Base-by-base conservation (phyloP, 1,284 basidiomycete species). In the Naganishia liquefaciens region DNA sequence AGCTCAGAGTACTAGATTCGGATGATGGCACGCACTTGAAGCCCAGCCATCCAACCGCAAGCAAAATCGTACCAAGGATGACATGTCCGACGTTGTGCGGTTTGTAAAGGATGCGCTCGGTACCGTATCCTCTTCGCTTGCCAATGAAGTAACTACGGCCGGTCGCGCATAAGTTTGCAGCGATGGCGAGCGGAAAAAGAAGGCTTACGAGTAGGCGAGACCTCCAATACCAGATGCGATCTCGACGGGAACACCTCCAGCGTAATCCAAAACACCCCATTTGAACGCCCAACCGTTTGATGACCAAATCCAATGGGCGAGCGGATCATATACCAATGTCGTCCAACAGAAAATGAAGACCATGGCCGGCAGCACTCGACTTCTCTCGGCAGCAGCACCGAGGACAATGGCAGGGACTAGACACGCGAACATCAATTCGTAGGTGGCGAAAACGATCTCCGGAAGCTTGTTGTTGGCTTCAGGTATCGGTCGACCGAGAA, bases 51-150 rank as follows among this genome's bases (percentile, higher is more conserved):
- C 93, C 93, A 74, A 95, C 89, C 92, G 92, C 96, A 64, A 96
- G 87, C 70, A 96, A 84, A 70, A 87, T 84, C 17, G 88, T 94
- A 68, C 94, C 94, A 58, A 97, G 85, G 63, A 87, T 88, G 72
- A 96, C 90, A 77, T 93, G 82, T 37, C 88, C 88, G 21, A 96
- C 91, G 75, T 95, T 96, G 78, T 94, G 91, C 10, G 93, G 93
- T 68, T 92, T 87, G 82, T 93, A 96, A 72, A 93, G 88, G 70
- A 91, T 81, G 27, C 91, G 81, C 73, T 94, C 89, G 49, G 88
- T 88, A 67, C 93, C 88, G 75, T 85, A 88, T 11, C 82, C 83
- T 54, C 80, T 73, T 62, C 83, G 79, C 54, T 79, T 80, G 63
- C 83, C 83, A 66, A 84, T 81, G 72, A 82, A 83, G 76, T 80